Evolutionary conservation across 2,329 filamentous ascomycete genomes (phyloP), one percentile per base, ranked within the genome.

Genomic region (Onygena corvina): DNA sequence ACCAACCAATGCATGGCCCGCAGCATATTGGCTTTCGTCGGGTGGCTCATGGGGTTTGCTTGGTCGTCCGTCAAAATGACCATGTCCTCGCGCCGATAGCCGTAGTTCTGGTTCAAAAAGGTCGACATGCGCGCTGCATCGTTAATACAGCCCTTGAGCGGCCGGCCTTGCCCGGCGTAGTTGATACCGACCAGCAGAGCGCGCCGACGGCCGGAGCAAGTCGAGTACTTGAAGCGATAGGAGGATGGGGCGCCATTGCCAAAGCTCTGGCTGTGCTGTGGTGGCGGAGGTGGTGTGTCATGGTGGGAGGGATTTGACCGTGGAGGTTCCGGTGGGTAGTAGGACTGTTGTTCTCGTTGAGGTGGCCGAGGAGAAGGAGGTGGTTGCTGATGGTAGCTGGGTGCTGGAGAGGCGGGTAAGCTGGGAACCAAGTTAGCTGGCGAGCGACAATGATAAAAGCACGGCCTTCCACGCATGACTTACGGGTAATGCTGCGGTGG

Each of bases 291-390:
- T 14, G 44, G 44, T 9, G 44, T 34, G 16, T 6, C 25, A 11
- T 14, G 42, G 27, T 46, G 27, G 12, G 44, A 31, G 1, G 44
- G 44, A 3, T 20, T 20, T 27, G 36, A 20, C 16, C 36, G 44
- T 29, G 44, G 44, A 29, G 44, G 44, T 14, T 46, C 27, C 21
- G 6, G 27, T n/a, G 44, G 4, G 20, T 23, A 20, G 44, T 46
- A 30, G 11, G 14, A 14, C 25, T 46, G 42, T 21, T 44, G 44
- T 20, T 46, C 23, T 14, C 21, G 44, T 25, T 25, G 27, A n/a
- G 36, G 29, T 29, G 56, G 53, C 8, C 46, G 50, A 21, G 56
- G 60, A 8, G 63, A 61, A 35, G 58, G 58, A 36, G 55, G 58
- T 48, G 58, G 57, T 56, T 47, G 49, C 6, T 25, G 20, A n/a